Conservation (phyloP, 2,329 filamentous ascomycete species). For the Fusarium torreyae region DNA sequence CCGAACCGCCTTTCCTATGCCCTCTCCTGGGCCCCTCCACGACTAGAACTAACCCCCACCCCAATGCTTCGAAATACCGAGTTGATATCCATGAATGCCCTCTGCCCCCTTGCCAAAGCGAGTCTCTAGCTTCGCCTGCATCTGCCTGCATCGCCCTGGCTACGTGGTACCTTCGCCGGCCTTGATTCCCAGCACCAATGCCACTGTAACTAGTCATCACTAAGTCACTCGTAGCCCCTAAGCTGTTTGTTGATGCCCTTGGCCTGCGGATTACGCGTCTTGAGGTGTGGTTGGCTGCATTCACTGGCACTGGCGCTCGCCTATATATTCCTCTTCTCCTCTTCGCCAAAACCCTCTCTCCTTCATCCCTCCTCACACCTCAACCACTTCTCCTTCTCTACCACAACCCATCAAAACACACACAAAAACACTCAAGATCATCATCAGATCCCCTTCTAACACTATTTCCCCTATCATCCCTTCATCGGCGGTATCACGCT, state of each 20-base stretch:
- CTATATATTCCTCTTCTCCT: constrained; percentile 4
- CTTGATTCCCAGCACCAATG: not conserved
- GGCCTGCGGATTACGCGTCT: not conserved
- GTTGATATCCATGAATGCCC: not conserved
- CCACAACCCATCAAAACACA: not conserved
- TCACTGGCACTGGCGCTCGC: constrained; percentile 1
- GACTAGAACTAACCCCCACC: not conserved
- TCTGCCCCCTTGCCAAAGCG: not conserved
- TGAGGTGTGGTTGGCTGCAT: constrained; percentile 8
- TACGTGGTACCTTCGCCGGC: not conserved
- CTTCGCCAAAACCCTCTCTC: not conserved
- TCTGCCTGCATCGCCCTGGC: too few relatives aligned
- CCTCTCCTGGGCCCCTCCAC: not conserved
- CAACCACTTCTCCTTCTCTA: not conserved
- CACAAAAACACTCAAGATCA: not conserved
- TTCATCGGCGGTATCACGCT: not conserved
- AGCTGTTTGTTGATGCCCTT: constrained; percentile 1
- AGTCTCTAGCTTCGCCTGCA: not conserved
- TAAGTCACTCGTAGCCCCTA: constrained; percentile 1
- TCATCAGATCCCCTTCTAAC: not conserved
- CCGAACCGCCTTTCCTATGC: not conserved
- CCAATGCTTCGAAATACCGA: not conserved
- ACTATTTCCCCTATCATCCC: not conserved
- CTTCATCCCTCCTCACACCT: not conserved
- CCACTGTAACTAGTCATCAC: not conserved